Evolutionary conservation across 2,329 filamentous ascomycete genomes (phyloP), one percentile per base, ranked within the genome.

Genomic region (Metarhizium album): DNA sequence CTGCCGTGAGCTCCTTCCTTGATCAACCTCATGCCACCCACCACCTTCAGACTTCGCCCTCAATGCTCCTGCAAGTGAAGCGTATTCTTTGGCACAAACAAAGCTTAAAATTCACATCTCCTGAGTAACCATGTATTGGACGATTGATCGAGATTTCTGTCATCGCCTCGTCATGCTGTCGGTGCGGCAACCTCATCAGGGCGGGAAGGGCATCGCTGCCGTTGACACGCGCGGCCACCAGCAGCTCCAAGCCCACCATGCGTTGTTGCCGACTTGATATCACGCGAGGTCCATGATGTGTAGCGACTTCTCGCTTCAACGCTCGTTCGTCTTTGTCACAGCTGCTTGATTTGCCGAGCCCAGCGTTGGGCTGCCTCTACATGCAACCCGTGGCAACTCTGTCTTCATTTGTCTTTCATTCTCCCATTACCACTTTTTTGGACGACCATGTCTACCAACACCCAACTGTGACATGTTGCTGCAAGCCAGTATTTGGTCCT

Each of bases 401-500:
- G 16, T 51, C 18, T 47, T 45, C n/a, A 43, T 51, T 46, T 52
- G 40, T 48, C 42, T 45, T 46, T 45, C 45, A 42, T 40, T 53
- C 45, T 31, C 38, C 43, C 49, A 43, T 49, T 45, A 43, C 46
- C 49, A 47, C 18, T 45, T 51, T 49, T 54, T 53, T 49, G 52
- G 49, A 47, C 29, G 52, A 29, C 47, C 52, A 54, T 54, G 49
- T 46, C 52, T 54, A 52, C 46, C 49, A 54, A 23, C 46, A 47
- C 33, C 29, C 46, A 40, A 49, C 46, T 52, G 49, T 49, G 47
- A 50, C 40, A 23, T 52, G 18, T 52, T 42, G 46, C 43, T 50
- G 46, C 37, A 37, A 49, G 42, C 35, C 49, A 42, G 20, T 38
- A 42, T 46, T 43, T 49, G 46, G 49, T 46, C 45, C 33, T 40